Evolutionary conservation across 805 yeast genomes (phyloP).

Genomic region (Teunomyces panamensis): DNA sequence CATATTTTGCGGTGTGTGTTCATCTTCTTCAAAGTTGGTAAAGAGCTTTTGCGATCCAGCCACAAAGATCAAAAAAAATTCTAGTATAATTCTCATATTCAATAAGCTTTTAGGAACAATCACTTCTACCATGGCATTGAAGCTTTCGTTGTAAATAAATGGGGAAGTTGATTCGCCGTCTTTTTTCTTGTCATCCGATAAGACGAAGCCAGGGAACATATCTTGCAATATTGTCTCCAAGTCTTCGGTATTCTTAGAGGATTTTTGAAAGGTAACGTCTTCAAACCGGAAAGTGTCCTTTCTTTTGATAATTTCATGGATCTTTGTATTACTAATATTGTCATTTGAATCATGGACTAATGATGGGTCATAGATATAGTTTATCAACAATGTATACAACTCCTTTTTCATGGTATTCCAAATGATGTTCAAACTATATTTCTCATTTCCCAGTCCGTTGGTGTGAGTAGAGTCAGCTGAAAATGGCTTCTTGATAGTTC

Average conservation of each 20-base stretch:
- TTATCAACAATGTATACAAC: slow-evolving; percentile 27
- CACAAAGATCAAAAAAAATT: slow-evolving; percentile 65
- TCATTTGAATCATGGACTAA: slow-evolving; percentile 4
- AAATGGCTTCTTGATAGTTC: slow-evolving; percentile 6
- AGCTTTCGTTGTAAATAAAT: slow-evolving; percentile 60
- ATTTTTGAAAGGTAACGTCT: slow-evolving; percentile 23
- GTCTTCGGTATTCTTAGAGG: slow-evolving; percentile 27
- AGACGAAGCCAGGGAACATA: slow-evolving; percentile 67
- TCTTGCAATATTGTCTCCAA: slow-evolving; percentile 45
- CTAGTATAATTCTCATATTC: slow-evolving; percentile 77
- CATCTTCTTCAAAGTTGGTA: slow-evolving; percentile 12
- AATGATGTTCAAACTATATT: slow-evolving; percentile 15
- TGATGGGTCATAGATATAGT: slow-evolving; percentile 27
- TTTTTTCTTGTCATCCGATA: slow-evolving; percentile 16
- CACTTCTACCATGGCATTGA: slow-evolving; percentile 55
- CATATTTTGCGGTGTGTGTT: slow-evolving; percentile 7
- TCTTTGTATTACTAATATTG: slow-evolving; percentile 9
- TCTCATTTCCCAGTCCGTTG: not conserved
- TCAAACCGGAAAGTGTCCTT: slow-evolving; percentile 29
- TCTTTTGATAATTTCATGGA: slow-evolving; percentile 22
- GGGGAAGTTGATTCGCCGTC: slow-evolving; percentile 24
- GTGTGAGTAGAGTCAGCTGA: slow-evolving; percentile 8
- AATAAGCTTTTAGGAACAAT: slow-evolving; percentile 69
- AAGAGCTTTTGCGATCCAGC: slow-evolving; percentile 50
- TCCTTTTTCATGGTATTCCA: slow-evolving; percentile 36